A percentile compares a stretch with the other conserved stretches of the same genome.
Conservation (phyloP, 768 basidiomycete genomes). For the Porpolomopsis calyptriformis region DNA sequence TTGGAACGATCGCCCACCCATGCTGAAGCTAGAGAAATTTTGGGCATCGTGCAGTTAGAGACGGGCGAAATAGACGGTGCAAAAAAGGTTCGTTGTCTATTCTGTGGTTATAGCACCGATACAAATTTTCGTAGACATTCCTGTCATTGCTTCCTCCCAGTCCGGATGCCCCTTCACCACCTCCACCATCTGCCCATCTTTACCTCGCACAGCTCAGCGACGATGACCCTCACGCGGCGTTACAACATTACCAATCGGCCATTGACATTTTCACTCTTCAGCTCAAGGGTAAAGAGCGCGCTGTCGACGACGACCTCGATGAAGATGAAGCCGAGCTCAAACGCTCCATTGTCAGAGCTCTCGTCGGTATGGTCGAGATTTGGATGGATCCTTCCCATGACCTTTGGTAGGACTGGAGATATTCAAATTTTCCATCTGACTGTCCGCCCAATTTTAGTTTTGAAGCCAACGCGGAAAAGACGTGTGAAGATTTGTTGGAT, state of each 20-base stretch:
- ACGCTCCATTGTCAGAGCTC: constrained; percentile 62
- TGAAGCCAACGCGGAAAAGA: constrained; percentile 71
- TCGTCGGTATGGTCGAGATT: constrained; percentile 85
- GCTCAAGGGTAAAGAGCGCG: constrained; percentile 66
- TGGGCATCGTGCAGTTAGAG: constrained; percentile 73
- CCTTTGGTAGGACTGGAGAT: constrained; percentile 53
- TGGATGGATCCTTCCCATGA: constrained; percentile 92
- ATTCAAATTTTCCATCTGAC: neutral
- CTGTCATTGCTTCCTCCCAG: constrained; percentile 48
- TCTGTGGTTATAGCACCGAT: neutral
- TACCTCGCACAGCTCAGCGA: constrained; percentile 84
- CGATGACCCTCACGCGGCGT: constrained; percentile 60
- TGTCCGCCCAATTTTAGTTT: constrained; percentile 36
- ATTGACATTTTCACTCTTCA: constrained; percentile 57
- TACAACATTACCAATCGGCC: constrained; percentile 73
- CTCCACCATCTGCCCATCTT: constrained; percentile 73
- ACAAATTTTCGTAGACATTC: constrained; percentile 41
- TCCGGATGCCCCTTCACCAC: constrained; percentile 44
- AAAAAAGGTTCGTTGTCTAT: constrained; percentile 33
- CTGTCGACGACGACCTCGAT: constrained; percentile 24
- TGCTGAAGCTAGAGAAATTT: constrained; percentile 65
- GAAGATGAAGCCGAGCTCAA: constrained; percentile 51
- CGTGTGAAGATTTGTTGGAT: constrained; percentile 66
- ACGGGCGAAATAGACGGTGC: constrained; percentile 66
- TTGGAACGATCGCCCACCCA: constrained; percentile 54